Evolutionary conservation across 768 basidiomycete species (phyloP).

Genomic region (Pleurotus giganteus): DNA sequence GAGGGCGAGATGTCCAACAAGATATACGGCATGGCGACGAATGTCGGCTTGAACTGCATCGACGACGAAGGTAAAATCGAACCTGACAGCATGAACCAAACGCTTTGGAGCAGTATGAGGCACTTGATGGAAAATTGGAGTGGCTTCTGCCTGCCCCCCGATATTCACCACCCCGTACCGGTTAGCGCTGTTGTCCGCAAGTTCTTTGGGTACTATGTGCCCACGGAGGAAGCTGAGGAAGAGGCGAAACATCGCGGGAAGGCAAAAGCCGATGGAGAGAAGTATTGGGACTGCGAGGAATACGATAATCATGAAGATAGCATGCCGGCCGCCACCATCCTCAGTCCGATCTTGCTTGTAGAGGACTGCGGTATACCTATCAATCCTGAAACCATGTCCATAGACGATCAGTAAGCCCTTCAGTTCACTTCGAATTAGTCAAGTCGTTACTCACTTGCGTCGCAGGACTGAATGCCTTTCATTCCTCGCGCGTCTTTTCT

Average conservation of each 20-base stretch:
- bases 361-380: constrained; percentile 46
- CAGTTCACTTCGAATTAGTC: background rate
- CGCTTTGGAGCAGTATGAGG: background rate
- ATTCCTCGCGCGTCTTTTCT: constrained; percentile 39
- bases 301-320: constrained; percentile 1
- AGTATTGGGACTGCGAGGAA: background rate
- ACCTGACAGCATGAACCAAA: background rate
- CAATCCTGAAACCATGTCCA: constrained; percentile 18
- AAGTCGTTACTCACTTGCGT: too few relatives aligned
- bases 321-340: background rate
- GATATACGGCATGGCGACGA: constrained; percentile 14
- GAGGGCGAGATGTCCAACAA: constrained; percentile 32
- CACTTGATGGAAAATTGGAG: constrained; percentile 32
- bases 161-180: constrained; percentile 26
- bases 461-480: constrained; percentile 24
- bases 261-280: background rate
- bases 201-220: constrained; percentile 47
- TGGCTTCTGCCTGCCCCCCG: constrained; percentile 31
- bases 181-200: constrained; percentile 44
- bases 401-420: constrained; percentile 13
- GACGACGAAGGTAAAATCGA: background rate
- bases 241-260: background rate
- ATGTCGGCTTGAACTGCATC: background rate
- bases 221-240: constrained; percentile 13
- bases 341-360: constrained; percentile 43